phyloP scores from a whole-genome alignment of 495 filamentous ascomycete species.

The Lentithecium fluviatile region DNA sequence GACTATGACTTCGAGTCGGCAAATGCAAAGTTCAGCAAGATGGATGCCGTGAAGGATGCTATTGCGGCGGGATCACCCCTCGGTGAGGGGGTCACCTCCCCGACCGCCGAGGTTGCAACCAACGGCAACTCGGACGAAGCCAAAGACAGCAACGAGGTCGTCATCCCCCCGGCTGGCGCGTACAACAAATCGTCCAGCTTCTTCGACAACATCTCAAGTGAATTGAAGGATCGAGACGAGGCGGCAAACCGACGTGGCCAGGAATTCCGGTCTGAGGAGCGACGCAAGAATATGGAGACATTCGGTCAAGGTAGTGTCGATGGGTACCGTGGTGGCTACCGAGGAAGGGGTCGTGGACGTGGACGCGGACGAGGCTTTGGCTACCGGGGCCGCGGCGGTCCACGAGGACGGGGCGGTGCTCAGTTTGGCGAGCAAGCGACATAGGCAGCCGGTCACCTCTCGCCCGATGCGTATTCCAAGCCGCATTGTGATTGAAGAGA shows the following conservation, averaged over 20 bases:
- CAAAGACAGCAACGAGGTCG: constrained; percentile 41
- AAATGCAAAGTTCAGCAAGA: constrained; percentile 98
- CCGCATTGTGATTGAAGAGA: too few relatives aligned
- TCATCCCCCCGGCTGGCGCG: constrained; percentile 48
- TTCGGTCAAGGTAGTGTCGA: constrained; percentile 99
- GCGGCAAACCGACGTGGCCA: constrained; percentile 62
- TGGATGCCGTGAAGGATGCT: constrained; percentile 88
- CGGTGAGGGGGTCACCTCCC: constrained; percentile 42
- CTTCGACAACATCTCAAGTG: constrained; percentile 96
- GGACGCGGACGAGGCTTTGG: constrained; percentile 59
- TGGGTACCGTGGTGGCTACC: constrained; percentile 70
- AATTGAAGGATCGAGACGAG: constrained; percentile 86
- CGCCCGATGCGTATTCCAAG: too few relatives aligned
- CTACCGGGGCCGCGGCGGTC: constrained; percentile 50
- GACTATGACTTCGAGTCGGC: constrained; percentile 92
- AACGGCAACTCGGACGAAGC: constrained; percentile 33
- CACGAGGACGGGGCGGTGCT: constrained; percentile 21
- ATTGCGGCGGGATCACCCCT: constrained; percentile 72
- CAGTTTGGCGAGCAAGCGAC: neutral
- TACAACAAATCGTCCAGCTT: constrained; percentile 88
- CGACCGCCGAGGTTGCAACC: constrained; percentile 11
- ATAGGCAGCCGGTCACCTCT: neutral
- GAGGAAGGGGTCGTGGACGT: constrained; percentile 48
- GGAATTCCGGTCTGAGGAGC: constrained; percentile 89
- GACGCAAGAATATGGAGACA: constrained; percentile 94